Evolutionary conservation across 1,139 yeast genomes (phyloP).

Genomic region (Saccharomycopsis phalli): DNA sequence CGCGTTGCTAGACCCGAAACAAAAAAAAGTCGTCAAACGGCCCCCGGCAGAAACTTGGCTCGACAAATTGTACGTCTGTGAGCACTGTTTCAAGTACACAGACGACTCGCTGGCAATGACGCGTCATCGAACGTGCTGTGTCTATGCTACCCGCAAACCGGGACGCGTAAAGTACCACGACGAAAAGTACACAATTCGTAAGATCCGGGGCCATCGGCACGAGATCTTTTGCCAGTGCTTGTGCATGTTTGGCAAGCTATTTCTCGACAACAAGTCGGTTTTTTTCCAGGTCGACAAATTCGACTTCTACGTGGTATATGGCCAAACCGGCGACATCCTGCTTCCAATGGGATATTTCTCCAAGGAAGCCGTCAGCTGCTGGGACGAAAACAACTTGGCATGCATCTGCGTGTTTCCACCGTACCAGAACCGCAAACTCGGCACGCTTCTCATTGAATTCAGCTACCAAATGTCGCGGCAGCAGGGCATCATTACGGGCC

Average conservation of each 20-base stretch:
- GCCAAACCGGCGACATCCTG: conserved; percentile 28
- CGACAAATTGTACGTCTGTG: conserved; percentile 62
- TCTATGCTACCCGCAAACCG: conserved; percentile 35
- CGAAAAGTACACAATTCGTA: conserved; percentile 46
- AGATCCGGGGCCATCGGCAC: conserved; percentile 55
- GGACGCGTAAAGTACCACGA: conserved; percentile 69
- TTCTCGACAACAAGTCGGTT: conserved; percentile 85
- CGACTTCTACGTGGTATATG: conserved; percentile 70
- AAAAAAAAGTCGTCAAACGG: conserved; percentile 13
- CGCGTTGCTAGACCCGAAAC: conserved; percentile 13
- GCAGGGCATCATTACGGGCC: conserved; percentile 64
- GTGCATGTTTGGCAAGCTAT: conserved; percentile 77
- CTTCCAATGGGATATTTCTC: conserved; percentile 88
- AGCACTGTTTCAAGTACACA: conserved; percentile 75
- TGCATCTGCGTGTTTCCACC: conserved; percentile 92
- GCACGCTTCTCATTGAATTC: conserved; percentile 72
- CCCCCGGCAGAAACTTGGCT: conserved; percentile 37
- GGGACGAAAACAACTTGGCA: conserved; percentile 81
- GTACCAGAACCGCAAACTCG: conserved; percentile 70
- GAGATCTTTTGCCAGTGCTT: conserved; percentile 71
- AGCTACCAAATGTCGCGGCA: conserved; percentile 63
- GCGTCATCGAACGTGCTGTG: conserved; percentile 43
- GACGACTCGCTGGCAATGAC: conserved; percentile 32
- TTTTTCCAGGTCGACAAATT: conserved; percentile 71
- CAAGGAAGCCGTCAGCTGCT: conserved; percentile 64